phyloP scores from a whole-genome alignment of 139 green algal genomes.

The Diplosphaera chodatii region DNA sequence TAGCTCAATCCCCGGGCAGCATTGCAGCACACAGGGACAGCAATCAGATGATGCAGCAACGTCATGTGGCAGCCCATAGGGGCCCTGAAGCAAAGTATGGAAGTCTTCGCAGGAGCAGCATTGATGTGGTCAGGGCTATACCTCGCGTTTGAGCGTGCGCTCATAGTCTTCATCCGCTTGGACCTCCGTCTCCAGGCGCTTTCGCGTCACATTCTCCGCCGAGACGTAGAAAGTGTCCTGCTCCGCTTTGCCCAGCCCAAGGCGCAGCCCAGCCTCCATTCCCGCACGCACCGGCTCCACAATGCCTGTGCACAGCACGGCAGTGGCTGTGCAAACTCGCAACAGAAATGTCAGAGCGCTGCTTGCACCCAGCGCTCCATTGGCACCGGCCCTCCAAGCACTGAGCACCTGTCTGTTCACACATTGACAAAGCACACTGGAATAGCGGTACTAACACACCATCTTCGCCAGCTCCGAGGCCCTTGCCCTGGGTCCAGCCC shows the following conservation, averaged over 20 bases:
- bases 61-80: too few species aligned
- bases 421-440: too few species aligned
- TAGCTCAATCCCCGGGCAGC: too few species aligned
- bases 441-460: conserved; percentile 49
- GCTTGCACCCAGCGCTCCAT: too few species aligned
- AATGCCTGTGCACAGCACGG: conserved; percentile 36
- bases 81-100: neutral
- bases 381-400: too few species aligned
- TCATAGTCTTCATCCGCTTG: conserved; percentile 73
- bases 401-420: too few species aligned
- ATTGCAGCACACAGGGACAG: conserved; percentile 3
- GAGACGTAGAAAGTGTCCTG: conserved; percentile 70
- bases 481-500: conserved; percentile 72
- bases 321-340: too few species aligned
- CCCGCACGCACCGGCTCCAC: conserved; percentile 59
- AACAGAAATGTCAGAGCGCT: too few species aligned
- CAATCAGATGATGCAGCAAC: too few species aligned
- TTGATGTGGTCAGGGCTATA: conserved; percentile 9
- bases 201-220: conserved; percentile 60
- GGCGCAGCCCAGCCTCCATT: conserved; percentile 52
- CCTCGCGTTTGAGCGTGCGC: conserved; percentile 47
- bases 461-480: conserved; percentile 60
- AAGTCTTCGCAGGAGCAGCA: neutral
- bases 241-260: conserved; percentile 78
- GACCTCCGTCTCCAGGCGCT: conserved; percentile 74